Evolutionary conservation across 2,329 filamentous ascomycete genomes (phyloP), one percentile per base, ranked within the genome.

Genomic region (Cercospora canescens): DNA sequence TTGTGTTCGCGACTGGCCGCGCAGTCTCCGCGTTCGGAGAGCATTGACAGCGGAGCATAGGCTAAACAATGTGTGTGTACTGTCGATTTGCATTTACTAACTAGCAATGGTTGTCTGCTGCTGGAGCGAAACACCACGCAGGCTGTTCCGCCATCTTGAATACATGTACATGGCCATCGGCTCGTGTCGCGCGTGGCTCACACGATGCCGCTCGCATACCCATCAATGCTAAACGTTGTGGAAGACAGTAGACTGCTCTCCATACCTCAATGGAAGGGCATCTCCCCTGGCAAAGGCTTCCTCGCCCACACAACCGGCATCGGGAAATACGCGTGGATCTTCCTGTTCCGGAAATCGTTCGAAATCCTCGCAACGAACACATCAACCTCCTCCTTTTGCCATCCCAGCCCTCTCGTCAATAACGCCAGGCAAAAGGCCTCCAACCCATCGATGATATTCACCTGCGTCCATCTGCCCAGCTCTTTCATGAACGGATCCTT

Each of bases 401-500:
- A 83, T 7, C 78, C 78, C 21, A 83, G 71, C 2, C 73, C 77
- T 30, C 79, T 69, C 2, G 80, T 82, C 58, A 82, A 73, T 41
- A 81, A 71, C 4, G 79, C 78, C 66, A 82, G 72, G 57, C 79
- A 79, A 64, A 80, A 81, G 2, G 77, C 80, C 68, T 82, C 79
- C 11, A 82, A 69, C 0, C 79, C 79, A 16, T 82, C 77, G 2
- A 79, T 71, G 48, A 78, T 78, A 60, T 82, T 80, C 60, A 79
- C 74, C 64, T 79, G 73, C 61, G 80, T 82, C 75, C 78, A 83
- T 30, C 79, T 75, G 16, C 83, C 83, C 24, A 85, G 79, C 68
- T 83, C 80, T 70, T 84, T 85, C 78, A 83, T 80, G 61, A 80
- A 80, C 1, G 78, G 77, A 58, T 85, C 82, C 59, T 81, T 81